Evolutionary conservation across 352 stramenopile species (phyloP).

Genomic region (Phytophthora europaea): DNA sequence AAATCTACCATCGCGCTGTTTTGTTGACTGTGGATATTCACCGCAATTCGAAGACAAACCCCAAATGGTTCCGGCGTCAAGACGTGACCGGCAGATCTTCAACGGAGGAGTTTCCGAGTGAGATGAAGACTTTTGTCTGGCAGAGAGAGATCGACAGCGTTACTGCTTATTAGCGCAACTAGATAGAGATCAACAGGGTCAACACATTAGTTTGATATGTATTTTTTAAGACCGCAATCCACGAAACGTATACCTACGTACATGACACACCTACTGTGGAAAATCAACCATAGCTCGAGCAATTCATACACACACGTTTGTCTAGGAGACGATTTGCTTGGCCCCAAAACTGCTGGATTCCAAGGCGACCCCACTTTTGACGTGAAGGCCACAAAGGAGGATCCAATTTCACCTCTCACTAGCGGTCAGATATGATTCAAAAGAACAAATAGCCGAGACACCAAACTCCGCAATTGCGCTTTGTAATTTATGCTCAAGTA

Average conservation of each 20-base stretch:
- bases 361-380: constrained; percentile 42
- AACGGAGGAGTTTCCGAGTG: neutral
- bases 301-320: too few relatives aligned
- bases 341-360: constrained; percentile 32
- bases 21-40: neutral
- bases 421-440: too few relatives aligned
- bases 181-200: neutral
- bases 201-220: neutral
- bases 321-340: neutral
- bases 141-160: neutral
- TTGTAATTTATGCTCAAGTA: neutral
- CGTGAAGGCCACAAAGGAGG: constrained; percentile 6
- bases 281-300: too few relatives aligned
- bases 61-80: neutral
- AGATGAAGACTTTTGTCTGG: neutral
- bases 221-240: too few relatives aligned
- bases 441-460: too few relatives aligned
- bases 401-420: too few relatives aligned
- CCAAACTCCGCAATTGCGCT: constrained; percentile 1
- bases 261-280: too few relatives aligned
- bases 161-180: neutral
- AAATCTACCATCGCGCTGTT: neutral
- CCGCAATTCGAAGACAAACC: neutral
- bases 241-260: too few relatives aligned
- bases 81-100: neutral